Base-by-base conservation (phyloP, 495 filamentous ascomycete genomes). In the Copromyces sp. region DNA sequence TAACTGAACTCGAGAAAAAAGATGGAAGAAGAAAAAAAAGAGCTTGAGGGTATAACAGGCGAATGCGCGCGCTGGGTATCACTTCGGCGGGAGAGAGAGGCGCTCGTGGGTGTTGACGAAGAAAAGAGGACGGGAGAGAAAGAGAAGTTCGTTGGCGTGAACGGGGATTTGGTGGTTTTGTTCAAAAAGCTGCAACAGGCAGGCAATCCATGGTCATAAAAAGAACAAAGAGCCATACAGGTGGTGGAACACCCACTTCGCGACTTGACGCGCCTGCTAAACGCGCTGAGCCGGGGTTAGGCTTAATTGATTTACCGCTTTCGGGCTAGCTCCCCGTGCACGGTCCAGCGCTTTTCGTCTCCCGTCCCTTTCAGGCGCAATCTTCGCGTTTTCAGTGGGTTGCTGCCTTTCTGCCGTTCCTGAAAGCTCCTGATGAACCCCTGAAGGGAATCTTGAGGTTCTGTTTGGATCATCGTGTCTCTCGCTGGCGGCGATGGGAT, bases 281-380 rank as follows among this genome's bases (percentile, higher is more conserved):
- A 65, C 53, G 53, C 53, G 53, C 53, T 65, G 53, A 65, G 3
- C 53, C 7, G 53, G 53, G 53, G 53, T 65, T 35, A 17, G 53
- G 53, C 53, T 65, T 65, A 65, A 65, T 65, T 65, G 53, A 65
- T 65, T 65, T 65, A 65, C 53, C 53, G 53, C 53, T 65, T 65
- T 65, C 14, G 6, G 53, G 53, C 53, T 65, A 65, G 53, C 29
- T 65, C 3, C 7, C 53, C 6, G 53, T 65, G 53, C 53, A 65
- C 53, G 53, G 53, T 65, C 53, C 53, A 17, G 53, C 3, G 29
- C 12, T 8, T 8, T 16, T 32, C 4, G 53, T 65, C 6, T 35
- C 0, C 24, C 24, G 24, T 24, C 24, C 24, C 14, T 65, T 65
- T 35, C 53, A 65, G 53, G 53, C 29, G 53, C 53, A 32, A 65